Evolutionary conservation across 768 basidiomycete species (phyloP).

Genomic region (Lactarius hatsudake): DNA sequence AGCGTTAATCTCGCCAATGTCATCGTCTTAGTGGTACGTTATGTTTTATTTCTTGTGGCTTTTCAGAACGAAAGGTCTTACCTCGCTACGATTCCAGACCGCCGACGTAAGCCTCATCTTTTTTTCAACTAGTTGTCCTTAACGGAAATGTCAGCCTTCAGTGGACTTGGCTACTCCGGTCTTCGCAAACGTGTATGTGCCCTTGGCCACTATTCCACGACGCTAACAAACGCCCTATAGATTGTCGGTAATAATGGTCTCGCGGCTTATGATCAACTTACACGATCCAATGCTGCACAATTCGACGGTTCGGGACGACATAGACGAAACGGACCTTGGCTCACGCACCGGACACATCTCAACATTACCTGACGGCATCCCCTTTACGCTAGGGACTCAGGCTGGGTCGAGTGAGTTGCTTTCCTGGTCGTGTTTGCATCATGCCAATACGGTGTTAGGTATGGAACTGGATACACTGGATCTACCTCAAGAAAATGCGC

Average conservation of each 20-base stretch:
- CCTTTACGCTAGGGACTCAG: background rate
- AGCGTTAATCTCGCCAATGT: constrained; percentile 20
- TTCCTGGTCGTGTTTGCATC: background rate
- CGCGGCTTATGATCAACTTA: constrained; percentile 24
- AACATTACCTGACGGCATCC: background rate
- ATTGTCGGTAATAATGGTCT: constrained; percentile 20
- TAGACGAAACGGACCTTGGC: background rate
- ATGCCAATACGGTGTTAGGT: background rate
- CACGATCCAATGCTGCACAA: constrained; percentile 13
- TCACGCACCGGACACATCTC: constrained; percentile 5
- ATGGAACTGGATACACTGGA: background rate
- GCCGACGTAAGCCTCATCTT: constrained; percentile 1
- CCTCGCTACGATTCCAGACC: background rate
- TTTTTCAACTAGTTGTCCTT: background rate
- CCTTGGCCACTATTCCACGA: background rate
- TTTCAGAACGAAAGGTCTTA: background rate
- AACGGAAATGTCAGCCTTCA: background rate
- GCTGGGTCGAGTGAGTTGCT: background rate
- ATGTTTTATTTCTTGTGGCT: background rate
- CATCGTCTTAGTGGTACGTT: constrained; percentile 16
- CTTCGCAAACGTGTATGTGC: constrained; percentile 20
- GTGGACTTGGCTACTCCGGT: background rate
- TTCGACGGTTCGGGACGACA: background rate
- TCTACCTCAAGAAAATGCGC: background rate
- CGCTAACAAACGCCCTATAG: background rate